Percentiles rank a stretch among this genome's conserved stretches.
Conservation (phyloP, 805 yeast genomes). For the Metschnikowia shivogae region DNA sequence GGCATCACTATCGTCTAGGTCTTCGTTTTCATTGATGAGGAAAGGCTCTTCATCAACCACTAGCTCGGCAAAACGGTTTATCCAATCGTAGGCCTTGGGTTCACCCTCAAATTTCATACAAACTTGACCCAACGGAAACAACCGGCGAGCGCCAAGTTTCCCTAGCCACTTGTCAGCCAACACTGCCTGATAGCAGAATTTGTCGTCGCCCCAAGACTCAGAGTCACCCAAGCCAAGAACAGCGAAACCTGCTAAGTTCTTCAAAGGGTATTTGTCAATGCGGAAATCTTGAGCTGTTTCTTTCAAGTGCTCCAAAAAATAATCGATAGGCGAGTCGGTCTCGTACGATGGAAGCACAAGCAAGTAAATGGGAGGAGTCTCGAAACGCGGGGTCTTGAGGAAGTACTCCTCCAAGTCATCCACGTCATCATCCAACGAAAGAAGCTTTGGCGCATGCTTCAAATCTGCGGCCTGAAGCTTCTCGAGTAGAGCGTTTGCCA, state of each 20-base stretch:
- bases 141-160: constrained; percentile 79
- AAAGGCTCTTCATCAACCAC: constrained; percentile 71
- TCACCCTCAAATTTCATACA: constrained; percentile 74
- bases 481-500: constrained; percentile 52
- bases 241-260: constrained; percentile 68
- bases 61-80: constrained; percentile 52
- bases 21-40: constrained; percentile 47
- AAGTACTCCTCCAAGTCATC: constrained; percentile 83
- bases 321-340: constrained; percentile 88
- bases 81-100: constrained; percentile 62
- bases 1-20: constrained; percentile 52
- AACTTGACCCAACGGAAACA: constrained; percentile 78
- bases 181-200: constrained; percentile 83
- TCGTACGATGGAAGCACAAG: constrained; percentile 86
- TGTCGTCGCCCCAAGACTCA: constrained; percentile 72
- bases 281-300: constrained; percentile 85
- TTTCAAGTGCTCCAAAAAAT: constrained; percentile 70
- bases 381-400: constrained; percentile 50
- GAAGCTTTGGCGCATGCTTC: constrained; percentile 44
- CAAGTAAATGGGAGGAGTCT: constrained; percentile 52
- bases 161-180: constrained; percentile 71
- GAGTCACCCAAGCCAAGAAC: constrained; percentile 86
- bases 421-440: constrained; percentile 74
- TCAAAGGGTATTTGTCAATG: constrained; percentile 75
- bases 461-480: constrained; percentile 29